These are phyloP conservation scores for Fomitopsis serialis DNA, from an alignment of 768 basidiomycete species.

Conservation along the genomic window DNA sequence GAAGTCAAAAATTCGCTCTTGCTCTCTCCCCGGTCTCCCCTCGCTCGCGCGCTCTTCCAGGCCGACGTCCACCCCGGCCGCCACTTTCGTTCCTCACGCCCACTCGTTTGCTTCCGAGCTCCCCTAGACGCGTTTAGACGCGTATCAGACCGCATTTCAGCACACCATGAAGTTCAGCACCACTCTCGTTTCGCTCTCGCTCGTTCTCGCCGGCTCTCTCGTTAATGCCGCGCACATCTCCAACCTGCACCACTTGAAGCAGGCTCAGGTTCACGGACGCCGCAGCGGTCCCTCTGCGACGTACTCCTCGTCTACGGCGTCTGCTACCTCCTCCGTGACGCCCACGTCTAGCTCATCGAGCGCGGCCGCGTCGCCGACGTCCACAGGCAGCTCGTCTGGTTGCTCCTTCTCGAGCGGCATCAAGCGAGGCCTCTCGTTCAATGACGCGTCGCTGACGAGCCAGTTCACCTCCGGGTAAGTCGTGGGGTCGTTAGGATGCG, in stretches of 20 bases:
- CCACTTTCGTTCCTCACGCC: constrained; percentile 3
- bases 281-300: constrained; percentile 19
- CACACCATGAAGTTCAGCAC: constrained; percentile 19
- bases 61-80: constrained; percentile 5
- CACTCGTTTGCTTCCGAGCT: constrained; percentile 3
- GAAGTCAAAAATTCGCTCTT: background rate
- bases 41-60: background rate
- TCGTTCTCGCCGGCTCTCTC: constrained; percentile 14
- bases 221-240: constrained; percentile 14
- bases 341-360: background rate
- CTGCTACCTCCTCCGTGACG: background rate
- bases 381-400: constrained; percentile 4
- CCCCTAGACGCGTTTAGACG: background rate
- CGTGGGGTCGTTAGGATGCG: too few relatives aligned
- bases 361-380: background rate
- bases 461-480: constrained; percentile 17
- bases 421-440: constrained; percentile 27
- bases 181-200: constrained; percentile 18
- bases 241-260: constrained; percentile 7
- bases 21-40: background rate
- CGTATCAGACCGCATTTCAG: background rate
- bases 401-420: constrained; percentile 6
- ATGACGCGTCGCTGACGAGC: constrained; percentile 16
- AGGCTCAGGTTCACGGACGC: background rate
- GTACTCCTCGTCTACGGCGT: constrained; percentile 9